Percentiles rank a stretch among this genome's conserved stretches.
Conservation (phyloP, 148 eudicot species). For the Spergularia bocconei region DNA sequence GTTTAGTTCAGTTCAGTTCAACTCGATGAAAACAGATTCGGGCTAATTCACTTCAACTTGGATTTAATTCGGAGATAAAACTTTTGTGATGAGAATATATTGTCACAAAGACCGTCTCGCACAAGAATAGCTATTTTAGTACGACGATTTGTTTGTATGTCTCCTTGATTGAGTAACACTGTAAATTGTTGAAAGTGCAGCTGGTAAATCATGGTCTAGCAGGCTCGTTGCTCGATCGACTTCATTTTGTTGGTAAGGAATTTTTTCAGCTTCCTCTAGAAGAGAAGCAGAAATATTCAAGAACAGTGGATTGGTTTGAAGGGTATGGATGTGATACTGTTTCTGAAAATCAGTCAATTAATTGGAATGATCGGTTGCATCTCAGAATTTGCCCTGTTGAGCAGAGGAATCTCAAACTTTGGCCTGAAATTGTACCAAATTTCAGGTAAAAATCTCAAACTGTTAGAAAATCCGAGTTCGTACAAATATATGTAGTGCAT, state of each 20-base stretch:
- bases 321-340: slow-evolving; percentile 34
- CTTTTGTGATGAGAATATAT: too few relatives aligned
- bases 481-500: too few relatives aligned
- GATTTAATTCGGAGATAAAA: too few relatives aligned
- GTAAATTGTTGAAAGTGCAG: slow-evolving; percentile 12
- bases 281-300: slow-evolving; percentile 29
- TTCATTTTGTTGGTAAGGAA: slow-evolving; percentile 14
- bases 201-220: slow-evolving; percentile 28
- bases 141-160: neutral
- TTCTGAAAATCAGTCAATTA: slow-evolving; percentile 21
- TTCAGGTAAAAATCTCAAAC: slow-evolving; percentile 17
- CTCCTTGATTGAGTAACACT: neutral
- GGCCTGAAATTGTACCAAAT: slow-evolving; percentile 23
- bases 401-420: slow-evolving; percentile 25
- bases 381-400: slow-evolving; percentile 26
- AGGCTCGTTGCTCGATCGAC: slow-evolving; percentile 19
- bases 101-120: too few relatives aligned
- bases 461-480: too few relatives aligned
- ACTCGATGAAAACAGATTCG: neutral
- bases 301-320: slow-evolving; percentile 17
- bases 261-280: slow-evolving; percentile 30
- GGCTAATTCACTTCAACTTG: too few relatives aligned
- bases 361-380: slow-evolving; percentile 32
- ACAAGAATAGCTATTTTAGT: too few relatives aligned
- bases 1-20: neutral